Percentiles rank a stretch among this genome's conserved stretches.
Conservation (phyloP, 192 early-diverging fungal genomes). For the Linnemannia elongata region DNA sequence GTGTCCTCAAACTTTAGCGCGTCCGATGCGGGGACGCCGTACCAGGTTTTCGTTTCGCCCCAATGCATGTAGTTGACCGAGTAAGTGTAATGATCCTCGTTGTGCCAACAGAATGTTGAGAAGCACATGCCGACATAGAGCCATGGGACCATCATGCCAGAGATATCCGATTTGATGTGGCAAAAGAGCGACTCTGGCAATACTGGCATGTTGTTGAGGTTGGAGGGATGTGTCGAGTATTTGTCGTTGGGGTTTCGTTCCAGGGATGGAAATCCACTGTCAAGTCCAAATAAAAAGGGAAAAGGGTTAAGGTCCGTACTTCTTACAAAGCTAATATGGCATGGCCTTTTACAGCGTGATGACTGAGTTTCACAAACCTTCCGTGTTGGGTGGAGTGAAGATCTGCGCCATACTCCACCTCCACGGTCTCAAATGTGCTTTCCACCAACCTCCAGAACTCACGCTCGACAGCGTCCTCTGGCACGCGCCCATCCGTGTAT, state of each 20-base stretch:
- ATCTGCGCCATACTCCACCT: constrained; percentile 98
- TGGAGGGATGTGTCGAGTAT: constrained; percentile 85
- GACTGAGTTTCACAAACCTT: constrained; percentile 61
- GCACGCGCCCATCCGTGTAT: constrained; percentile 52
- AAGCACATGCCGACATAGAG: constrained; percentile 97
- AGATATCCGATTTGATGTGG: constrained; percentile 92
- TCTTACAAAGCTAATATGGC: not conserved
- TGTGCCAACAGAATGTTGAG: constrained; percentile 97
- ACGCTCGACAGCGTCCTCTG: constrained; percentile 86
- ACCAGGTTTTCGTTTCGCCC: constrained; percentile 99
- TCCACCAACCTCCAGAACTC: constrained; percentile 96
- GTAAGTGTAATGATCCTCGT: constrained; percentile 97
- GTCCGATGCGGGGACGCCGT: constrained; percentile 88
- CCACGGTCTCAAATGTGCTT: constrained; percentile 85
- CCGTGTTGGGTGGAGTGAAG: constrained; percentile 92
- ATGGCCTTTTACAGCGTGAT: not conserved
- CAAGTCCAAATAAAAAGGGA: not conserved
- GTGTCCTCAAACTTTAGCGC: constrained; percentile 88
- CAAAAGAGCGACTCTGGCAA: constrained; percentile 86
- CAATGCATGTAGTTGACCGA: constrained; percentile 98
- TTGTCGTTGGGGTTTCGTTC: constrained; percentile 76
- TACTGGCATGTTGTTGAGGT: constrained; percentile 91
- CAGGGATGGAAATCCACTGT: constrained; percentile 84
- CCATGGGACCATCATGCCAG: constrained; percentile 98
- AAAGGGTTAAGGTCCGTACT: not conserved